Base-by-base conservation (phyloP, 108 stramenopile genomes). In the Asterionellopsis glacialis region DNA sequence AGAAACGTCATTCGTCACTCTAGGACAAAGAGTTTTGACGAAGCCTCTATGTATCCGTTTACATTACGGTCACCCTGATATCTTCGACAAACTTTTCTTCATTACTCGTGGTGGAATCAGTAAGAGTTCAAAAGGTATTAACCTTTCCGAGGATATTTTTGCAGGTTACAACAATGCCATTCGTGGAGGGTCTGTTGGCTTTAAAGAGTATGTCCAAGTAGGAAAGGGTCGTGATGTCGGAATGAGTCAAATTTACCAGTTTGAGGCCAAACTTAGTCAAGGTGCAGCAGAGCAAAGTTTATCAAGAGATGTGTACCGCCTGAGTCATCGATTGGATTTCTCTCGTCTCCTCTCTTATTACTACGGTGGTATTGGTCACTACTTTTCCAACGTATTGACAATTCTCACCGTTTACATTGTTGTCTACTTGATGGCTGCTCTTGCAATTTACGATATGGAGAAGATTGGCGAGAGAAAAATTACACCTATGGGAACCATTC, bases 161-260 rank as follows among this genome's bases (percentile, higher is more conserved):
- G 98, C 98, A 42, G 98, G 98, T 11, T 98, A 95, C 87, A 96
- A 95, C 71, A 93, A 89, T 67, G 88, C 91, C 18, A 83, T 96
- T 41, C 85, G 97, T 40, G 97, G 97, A 47, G 95, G 94, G 15
- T 72, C 83, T 43, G 95, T 98, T 9, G 89, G 85, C 7, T 97
- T 97, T 80, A 93, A 93, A 64, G 98, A 98, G 70, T 98, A 97
- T 59, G 78, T 94, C 23, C 95, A 97, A 68, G 94, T 96, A 33
- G 98, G 98, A 53, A 98, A 98, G 69, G 98, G 98, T 21, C 90
- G 98, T 22, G 98, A 98, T 76, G 98, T 98, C 18, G 98, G 98
- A 45, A 94, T 97, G 95, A 96, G 94, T 59, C 98, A 98, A 70
- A 98, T 96, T 55, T 98, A 98, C 85, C 96, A 98, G 67, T 98